phyloP scores from a whole-genome alignment of 306 rosid genomes.

The Fagus sylvatica region DNA sequence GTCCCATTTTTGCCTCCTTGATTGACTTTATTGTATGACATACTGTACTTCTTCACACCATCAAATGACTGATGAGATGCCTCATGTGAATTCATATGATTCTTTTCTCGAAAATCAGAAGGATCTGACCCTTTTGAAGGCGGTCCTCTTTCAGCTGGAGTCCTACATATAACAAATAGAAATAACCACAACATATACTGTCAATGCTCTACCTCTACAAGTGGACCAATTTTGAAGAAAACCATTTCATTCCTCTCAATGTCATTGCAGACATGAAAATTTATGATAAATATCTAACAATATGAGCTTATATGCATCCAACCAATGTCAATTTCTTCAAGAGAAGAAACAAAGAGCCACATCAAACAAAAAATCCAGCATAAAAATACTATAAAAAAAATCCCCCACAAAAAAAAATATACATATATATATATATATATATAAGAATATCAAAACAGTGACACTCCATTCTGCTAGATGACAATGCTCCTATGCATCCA shows the following conservation, averaged over 20 bases:
- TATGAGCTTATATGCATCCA: neutral
- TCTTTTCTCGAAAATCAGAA: slow-evolving; percentile 33
- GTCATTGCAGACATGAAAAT: neutral
- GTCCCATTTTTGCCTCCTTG: slow-evolving; percentile 54
- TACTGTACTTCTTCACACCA: slow-evolving; percentile 51
- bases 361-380: neutral
- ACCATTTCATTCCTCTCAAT: neutral
- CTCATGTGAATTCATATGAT: slow-evolving; percentile 29
- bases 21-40: slow-evolving; percentile 70
- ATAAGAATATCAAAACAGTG: neutral
- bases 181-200: slow-evolving; percentile 9
- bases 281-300: neutral
- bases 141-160: slow-evolving; percentile 41
- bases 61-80: slow-evolving; percentile 34
- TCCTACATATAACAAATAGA: slow-evolving; percentile 40
- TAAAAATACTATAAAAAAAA: neutral
- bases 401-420: neutral
- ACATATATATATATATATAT: too few species aligned
- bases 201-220: slow-evolving; percentile 9
- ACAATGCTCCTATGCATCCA: neutral
- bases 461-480: neutral
- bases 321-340: neutral
- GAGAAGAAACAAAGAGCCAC: neutral
- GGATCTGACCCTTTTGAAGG: slow-evolving; percentile 32
- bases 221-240: neutral